Percentiles rank a stretch among this genome's conserved stretches.
phyloP scores from a whole-genome alignment of 805 yeast genomes.

The Ogataea neopini region DNA sequence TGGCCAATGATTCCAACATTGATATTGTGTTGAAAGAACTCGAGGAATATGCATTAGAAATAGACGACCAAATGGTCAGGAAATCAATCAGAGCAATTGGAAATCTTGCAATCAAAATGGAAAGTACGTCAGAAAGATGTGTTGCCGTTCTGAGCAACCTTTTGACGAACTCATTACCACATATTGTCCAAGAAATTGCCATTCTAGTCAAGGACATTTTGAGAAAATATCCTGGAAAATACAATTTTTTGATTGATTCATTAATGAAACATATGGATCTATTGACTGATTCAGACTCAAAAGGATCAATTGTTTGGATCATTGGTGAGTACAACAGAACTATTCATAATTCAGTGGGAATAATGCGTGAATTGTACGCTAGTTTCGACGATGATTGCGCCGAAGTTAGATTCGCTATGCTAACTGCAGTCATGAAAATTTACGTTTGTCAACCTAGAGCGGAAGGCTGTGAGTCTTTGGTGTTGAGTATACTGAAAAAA shows the following conservation, averaged over 20 bases:
- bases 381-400: conserved; percentile 62
- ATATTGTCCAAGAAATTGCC: conserved; percentile 77
- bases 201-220: conserved; percentile 75
- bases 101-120: conserved; percentile 77
- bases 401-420: conserved; percentile 70
- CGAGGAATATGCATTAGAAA: conserved; percentile 83
- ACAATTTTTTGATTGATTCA: conserved; percentile 44
- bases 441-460: conserved; percentile 55
- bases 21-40: conserved; percentile 68
- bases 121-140: conserved; percentile 60
- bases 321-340: conserved; percentile 66
- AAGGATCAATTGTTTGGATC: conserved; percentile 80
- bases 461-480: conserved; percentile 50
- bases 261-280: conserved; percentile 47
- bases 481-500: conserved; percentile 58
- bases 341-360: conserved; percentile 43
- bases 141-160: conserved; percentile 61
- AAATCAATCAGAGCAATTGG: conserved; percentile 90
- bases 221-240: conserved; percentile 69
- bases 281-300: conserved; percentile 77
- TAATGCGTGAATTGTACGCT: conserved; percentile 44
- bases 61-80: conserved; percentile 82
- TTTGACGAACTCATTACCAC: conserved; percentile 63
- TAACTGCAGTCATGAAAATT: conserved; percentile 74
- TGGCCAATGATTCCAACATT: conserved; percentile 68